Percentiles rank a stretch among this genome's conserved stretches.
Evolutionary conservation across 129 eudicot species (phyloP).

Genomic region (Scalesia atractyloides): DNA sequence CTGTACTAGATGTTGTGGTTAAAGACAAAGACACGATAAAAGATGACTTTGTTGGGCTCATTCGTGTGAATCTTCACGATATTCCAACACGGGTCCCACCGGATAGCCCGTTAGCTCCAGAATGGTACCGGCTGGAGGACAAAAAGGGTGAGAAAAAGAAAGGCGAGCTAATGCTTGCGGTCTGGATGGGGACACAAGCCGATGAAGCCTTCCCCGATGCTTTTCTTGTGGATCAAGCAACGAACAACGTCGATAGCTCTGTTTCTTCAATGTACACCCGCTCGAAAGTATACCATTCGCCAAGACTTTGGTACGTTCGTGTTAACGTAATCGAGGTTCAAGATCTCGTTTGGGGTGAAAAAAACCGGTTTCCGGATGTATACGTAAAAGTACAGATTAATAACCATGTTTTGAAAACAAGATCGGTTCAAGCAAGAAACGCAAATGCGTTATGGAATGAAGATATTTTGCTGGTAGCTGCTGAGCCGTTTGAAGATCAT

Average conservation of each 20-base stretch:
- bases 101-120: constrained; percentile 93
- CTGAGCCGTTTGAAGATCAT: constrained; percentile 93
- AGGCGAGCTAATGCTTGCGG: constrained; percentile 94
- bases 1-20: constrained; percentile 66
- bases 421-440: constrained; percentile 50
- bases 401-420: constrained; percentile 60
- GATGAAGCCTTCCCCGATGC: constrained; percentile 96
- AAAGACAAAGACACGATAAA: constrained; percentile 78
- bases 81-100: constrained; percentile 90
- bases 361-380: constrained; percentile 62
- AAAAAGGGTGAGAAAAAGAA: constrained; percentile 60
- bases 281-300: constrained; percentile 88
- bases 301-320: constrained; percentile 90
- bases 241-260: constrained; percentile 45
- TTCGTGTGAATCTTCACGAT: constrained; percentile 68
- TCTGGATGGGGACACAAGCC: constrained; percentile 95
- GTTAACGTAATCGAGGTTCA: constrained; percentile 87
- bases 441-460: constrained; percentile 77
- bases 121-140: constrained; percentile 86
- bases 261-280: constrained; percentile 50
- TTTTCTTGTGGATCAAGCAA: constrained; percentile 75
- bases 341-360: constrained; percentile 69
- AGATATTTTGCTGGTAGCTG: constrained; percentile 91
- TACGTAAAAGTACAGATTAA: constrained; percentile 70
- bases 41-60: constrained; percentile 78